These are phyloP conservation scores for Huntiella omanensis DNA, from an alignment of 2,329 filamentous ascomycete genomes.

Conservation along the genomic window DNA sequence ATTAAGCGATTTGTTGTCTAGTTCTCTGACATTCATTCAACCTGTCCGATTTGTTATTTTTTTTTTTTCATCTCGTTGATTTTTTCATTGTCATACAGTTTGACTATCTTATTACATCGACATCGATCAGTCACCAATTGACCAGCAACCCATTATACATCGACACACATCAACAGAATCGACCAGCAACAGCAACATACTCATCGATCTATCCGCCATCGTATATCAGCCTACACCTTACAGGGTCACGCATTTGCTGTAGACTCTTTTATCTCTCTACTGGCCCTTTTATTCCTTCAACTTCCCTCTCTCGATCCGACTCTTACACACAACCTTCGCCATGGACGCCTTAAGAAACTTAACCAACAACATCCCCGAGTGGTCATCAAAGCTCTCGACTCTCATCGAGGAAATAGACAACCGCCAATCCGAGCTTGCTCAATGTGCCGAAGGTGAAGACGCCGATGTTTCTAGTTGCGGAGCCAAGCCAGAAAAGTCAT, in stretches of 20 bases:
- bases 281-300: background rate
- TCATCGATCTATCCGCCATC: background rate
- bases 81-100: no score
- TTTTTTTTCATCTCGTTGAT: no score
- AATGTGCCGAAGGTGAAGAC: slow-evolving; percentile 18
- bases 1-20: no score
- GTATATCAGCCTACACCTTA: background rate
- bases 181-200: background rate
- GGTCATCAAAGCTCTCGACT: slow-evolving; percentile 39
- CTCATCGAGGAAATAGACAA: slow-evolving; percentile 41
- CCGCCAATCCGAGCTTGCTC: slow-evolving; percentile 41
- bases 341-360: slow-evolving; percentile 40
- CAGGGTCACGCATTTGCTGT: background rate
- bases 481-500: slow-evolving; percentile 17
- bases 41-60: no score
- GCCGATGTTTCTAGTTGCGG: slow-evolving; percentile 5
- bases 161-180: background rate
- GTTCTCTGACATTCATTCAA: no score
- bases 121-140: no score
- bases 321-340: slow-evolving; percentile 15
- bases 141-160: no score
- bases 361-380: slow-evolving; percentile 36
- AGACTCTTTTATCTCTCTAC: background rate
- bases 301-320: background rate
- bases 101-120: no score